These are phyloP conservation scores for Somion occarium DNA, from an alignment of 1,284 basidiomycete species.

Conservation along the genomic window DNA sequence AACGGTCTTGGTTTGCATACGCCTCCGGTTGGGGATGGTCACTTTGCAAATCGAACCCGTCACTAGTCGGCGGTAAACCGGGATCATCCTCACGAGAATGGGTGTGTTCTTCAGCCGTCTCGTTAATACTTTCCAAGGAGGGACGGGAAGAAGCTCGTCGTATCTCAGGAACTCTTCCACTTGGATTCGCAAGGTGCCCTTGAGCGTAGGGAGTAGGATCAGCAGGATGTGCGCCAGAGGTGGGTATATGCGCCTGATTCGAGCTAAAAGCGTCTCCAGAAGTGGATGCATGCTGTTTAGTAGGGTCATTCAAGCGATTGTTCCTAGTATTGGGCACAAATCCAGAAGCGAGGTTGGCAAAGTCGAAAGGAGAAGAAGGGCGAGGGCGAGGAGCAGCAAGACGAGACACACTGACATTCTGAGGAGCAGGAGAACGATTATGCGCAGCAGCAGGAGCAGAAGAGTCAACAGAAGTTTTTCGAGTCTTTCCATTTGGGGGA, in stretches of 20 bases:
- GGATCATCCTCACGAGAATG: background rate
- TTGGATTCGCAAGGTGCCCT: background rate
- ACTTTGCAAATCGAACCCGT: background rate
- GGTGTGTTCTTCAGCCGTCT: background rate
- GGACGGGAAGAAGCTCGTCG: slow-evolving; percentile 1
- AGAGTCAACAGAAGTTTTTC: slow-evolving; percentile 14
- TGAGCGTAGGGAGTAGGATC: background rate
- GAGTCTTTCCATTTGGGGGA: background rate
- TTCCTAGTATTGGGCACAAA: background rate
- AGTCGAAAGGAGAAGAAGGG: slow-evolving; percentile 4
- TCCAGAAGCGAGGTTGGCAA: background rate
- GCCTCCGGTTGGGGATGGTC: background rate
- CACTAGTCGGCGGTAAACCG: background rate
- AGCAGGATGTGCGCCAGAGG: slow-evolving; percentile 7
- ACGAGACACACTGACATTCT: slow-evolving; percentile 7
- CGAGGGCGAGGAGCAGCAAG: slow-evolving; percentile 9
- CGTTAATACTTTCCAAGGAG: slow-evolving; percentile 4
- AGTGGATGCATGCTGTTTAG: slow-evolving; percentile 11
- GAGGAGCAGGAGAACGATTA: slow-evolving; percentile 2
- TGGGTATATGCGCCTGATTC: slow-evolving; percentile 27
- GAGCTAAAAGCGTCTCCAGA: slow-evolving; percentile 18
- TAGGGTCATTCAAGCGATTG: slow-evolving; percentile 1
- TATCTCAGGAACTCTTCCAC: background rate
- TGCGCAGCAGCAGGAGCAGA: slow-evolving; percentile 3
- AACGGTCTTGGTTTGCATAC: background rate